Base-by-base conservation (phyloP, 306 rosid species). In the Pyrus communis region DNA sequence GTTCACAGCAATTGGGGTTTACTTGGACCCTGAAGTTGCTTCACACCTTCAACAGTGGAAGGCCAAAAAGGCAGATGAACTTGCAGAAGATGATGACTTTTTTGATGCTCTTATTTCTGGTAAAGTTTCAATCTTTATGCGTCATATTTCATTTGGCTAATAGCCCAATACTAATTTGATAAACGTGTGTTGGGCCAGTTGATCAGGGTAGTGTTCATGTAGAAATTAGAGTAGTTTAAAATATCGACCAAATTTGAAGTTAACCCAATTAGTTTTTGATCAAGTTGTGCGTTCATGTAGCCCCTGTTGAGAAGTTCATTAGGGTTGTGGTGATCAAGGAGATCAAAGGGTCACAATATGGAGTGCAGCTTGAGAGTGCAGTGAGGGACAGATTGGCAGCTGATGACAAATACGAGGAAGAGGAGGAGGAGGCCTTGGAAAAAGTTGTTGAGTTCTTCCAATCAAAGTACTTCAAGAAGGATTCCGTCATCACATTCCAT, bases 321-420 rank as follows among this genome's bases (percentile, higher is more conserved):
- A 89, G 97, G 59, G 71, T 95, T 61, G 99, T 92, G 85, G 91
- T 92, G 87, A 92, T 95, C 42, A 95, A 95, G 84, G 99, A 95
- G 90, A 90, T 95, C 64, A 95, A 95, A 77, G 99, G 97, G 6
- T 85, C 99, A 14, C 97, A 95, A n/a, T 95, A 95, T 70, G 99
- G 93, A 2, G 88, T 91, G 73, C 97, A 92, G 85, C 85, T 95
- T 59, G 99, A 95, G 88, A 90, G 90, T 57, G 84, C 99, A 0
- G 97, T 89, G 82, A 92, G 99, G 83, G 99, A 95, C 66, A 69
- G 99, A 64, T 81, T 95, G 86, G 99, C 93, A 31, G 97, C 92
- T 8, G 97, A 90, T 15, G 99, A 95, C 86, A 92, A 92, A 74
- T 95, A 90, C 33, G 99, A 95, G 84, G 99, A 95, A 2, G 99